Base-by-base conservation (phyloP, 2,329 filamentous ascomycete genomes). In the Botryotinia globosa region DNA sequence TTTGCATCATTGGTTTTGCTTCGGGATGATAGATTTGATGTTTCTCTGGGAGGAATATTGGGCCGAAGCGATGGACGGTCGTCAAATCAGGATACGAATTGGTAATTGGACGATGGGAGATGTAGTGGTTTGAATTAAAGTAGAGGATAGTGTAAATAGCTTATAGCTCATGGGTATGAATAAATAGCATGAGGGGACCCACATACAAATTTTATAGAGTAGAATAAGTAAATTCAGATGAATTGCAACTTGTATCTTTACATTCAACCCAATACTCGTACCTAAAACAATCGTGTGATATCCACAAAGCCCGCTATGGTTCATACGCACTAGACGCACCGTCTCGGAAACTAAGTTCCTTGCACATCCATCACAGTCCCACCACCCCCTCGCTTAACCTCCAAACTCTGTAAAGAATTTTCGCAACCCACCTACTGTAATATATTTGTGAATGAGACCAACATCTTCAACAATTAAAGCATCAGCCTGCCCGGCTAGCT, bases 401-500 rank as follows among this genome's bases (percentile, higher is more conserved):
- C 45, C 39, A 54, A 48, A 67, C 64, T 67, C 32, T 67, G 32
- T 22, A 67, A 39, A 67, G 64, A 67, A 39, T 54, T 67, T 67
- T 39, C 45, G 9, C 32, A 29, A 22, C 9, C 34, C 32, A n/a
- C 22, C 22, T 0, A 6, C 32, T 9, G 18, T 4, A 34, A 14
- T 34, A 44, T n/a, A 34, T 34, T 4, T 1, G 3, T 20, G 25
- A 10, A 65, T 1, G 7, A 8, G n/a, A n/a, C n/a, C n/a, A n/a
- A 14, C 0, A 0, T 1, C 2, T 0, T 4, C 44, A 51, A 10
- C 18, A 65, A 48, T n/a, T 4, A n/a, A n/a, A 48, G 20, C 20
- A 65, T 20, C 9, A 72, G 62, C 58, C 56, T 59, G 74, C 76
- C 75, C 74, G 76, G 76, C 72, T 77, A 79, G 77, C 77, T 79